Percentiles rank a stretch among this genome's conserved stretches.
phyloP scores from a whole-genome alignment of 495 filamentous ascomycete genomes.

The Lasiosphaeria miniovina region DNA sequence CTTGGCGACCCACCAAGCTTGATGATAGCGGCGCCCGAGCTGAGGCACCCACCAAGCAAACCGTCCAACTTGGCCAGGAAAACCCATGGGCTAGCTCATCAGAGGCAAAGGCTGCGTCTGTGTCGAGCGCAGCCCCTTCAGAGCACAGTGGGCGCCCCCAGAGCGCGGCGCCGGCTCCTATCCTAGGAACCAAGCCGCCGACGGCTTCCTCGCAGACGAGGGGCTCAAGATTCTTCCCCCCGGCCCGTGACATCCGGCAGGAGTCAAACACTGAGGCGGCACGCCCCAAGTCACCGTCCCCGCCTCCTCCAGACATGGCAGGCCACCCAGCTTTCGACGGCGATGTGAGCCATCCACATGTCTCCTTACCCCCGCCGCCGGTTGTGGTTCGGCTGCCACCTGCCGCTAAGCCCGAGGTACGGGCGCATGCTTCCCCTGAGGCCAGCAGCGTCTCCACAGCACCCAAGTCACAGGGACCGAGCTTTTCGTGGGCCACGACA shows the following conservation, averaged over 20 bases:
- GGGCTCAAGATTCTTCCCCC: conserved; percentile 64
- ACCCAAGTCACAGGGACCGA: conserved; percentile 17
- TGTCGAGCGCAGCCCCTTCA: conserved; percentile 12
- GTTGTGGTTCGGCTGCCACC: conserved; percentile 73
- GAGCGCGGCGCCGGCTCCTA: conserved; percentile 13
- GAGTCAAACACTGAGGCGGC: conserved; percentile 16
- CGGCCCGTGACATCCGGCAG: conserved; percentile 37
- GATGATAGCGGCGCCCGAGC: conserved; percentile 39
- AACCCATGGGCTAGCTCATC: conserved; percentile 23
- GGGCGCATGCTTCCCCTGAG: not conserved
- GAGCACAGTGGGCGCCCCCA: conserved; percentile 20
- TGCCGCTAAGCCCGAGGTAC: conserved; percentile 14
- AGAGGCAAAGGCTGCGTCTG: conserved; percentile 17
- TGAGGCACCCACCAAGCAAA: conserved; percentile 24
- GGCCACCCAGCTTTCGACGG: conserved; percentile 71
- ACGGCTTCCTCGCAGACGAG: conserved; percentile 13
- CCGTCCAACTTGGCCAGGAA: conserved; percentile 24
- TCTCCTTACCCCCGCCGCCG: conserved; percentile 64
- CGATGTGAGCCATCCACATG: conserved; percentile 59
- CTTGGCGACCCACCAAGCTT: conserved; percentile 57
- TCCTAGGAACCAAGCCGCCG: conserved; percentile 13
- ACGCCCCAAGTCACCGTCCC: conserved; percentile 55
- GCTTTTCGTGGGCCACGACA: conserved; percentile 27
- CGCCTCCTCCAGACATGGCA: conserved; percentile 69
- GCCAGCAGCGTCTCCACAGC: not conserved